These are phyloP conservation scores for Penicillium verrucosum DNA, from an alignment of 2,329 filamentous ascomycete genomes.

Conservation along the genomic window DNA sequence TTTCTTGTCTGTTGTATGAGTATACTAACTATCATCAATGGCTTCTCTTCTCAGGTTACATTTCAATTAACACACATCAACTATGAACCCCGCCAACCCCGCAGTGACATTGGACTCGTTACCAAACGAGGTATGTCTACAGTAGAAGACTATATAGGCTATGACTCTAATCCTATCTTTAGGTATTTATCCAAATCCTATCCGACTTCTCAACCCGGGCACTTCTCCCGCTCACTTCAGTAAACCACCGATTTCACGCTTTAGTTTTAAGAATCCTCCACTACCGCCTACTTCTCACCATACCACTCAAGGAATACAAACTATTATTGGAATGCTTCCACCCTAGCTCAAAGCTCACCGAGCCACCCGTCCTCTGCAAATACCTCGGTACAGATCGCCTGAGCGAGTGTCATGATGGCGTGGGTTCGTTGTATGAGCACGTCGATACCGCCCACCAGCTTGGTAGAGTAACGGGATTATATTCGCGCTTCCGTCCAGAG, in stretches of 20 bases:
- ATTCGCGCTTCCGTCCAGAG: slow-evolving; percentile 68
- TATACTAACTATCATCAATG: not conserved
- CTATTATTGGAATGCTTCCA: slow-evolving; percentile 77
- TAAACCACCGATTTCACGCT: slow-evolving; percentile 63
- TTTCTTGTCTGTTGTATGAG: not conserved
- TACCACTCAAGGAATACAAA: slow-evolving; percentile 59
- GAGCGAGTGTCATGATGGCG: slow-evolving; percentile 41
- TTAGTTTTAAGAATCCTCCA: slow-evolving; percentile 63
- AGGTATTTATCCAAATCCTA: slow-evolving; percentile 55
- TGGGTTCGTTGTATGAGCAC: slow-evolving; percentile 39
- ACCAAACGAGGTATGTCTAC: slow-evolving; percentile 35
- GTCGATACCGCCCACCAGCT: slow-evolving; percentile 33
- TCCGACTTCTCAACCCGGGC: slow-evolving; percentile 48
- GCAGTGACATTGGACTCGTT: slow-evolving; percentile 26
- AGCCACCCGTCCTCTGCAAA: slow-evolving; percentile 66
- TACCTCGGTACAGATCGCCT: slow-evolving; percentile 64
- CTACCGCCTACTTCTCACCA: slow-evolving; percentile 59
- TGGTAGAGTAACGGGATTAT: slow-evolving; percentile 55
- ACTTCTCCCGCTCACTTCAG: slow-evolving; percentile 56
- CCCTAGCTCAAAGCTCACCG: slow-evolving; percentile 64
- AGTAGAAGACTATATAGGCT: not conserved
- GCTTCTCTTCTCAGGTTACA: not conserved
- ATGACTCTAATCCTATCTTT: not conserved
- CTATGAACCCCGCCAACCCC: slow-evolving; percentile 12
- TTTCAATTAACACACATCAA: not conserved